phyloP scores from a whole-genome alignment of 371 early-diverging fungal genomes.

The Syncephalastrum contaminatum region DNA sequence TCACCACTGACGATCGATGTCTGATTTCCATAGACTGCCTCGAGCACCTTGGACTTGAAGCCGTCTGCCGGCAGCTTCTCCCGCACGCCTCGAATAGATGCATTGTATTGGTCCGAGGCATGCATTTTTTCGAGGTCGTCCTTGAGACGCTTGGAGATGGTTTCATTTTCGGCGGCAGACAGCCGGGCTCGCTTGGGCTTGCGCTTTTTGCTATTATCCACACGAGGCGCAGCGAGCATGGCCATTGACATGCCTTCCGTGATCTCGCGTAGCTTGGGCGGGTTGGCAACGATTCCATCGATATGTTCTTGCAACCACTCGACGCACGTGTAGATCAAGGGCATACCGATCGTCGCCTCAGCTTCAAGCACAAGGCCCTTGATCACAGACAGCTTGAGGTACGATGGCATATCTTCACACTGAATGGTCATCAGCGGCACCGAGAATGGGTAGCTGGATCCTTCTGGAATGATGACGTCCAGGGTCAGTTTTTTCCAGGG shows the following conservation, averaged over 20 bases:
- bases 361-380: conserved; percentile 58
- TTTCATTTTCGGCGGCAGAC: conserved; percentile 7
- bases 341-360: conserved; percentile 56
- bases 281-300: conserved; percentile 54
- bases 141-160: conserved; percentile 21
- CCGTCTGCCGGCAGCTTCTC: conserved; percentile 66
- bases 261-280: conserved; percentile 58
- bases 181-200: not conserved
- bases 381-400: conserved; percentile 67
- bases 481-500: conserved; percentile 30
- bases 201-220: conserved; percentile 3
- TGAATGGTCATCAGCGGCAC: conserved; percentile 65
- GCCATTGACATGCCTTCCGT: conserved; percentile 39
- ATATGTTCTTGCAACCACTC: conserved; percentile 70
- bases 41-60: conserved; percentile 55
- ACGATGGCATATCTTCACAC: conserved; percentile 67
- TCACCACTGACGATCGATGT: conserved; percentile 72
- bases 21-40: conserved; percentile 51
- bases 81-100: conserved; percentile 46
- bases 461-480: conserved; percentile 55
- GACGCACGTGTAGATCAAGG: conserved; percentile 67
- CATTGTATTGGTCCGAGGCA: conserved; percentile 42
- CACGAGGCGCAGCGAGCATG: conserved; percentile 10
- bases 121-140: conserved; percentile 26
- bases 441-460: conserved; percentile 62